A percentile compares a stretch with the other conserved stretches of the same genome.
phyloP scores from a whole-genome alignment of 1,139 yeast genomes.

The Magnusiomyces tetraspermus region DNA sequence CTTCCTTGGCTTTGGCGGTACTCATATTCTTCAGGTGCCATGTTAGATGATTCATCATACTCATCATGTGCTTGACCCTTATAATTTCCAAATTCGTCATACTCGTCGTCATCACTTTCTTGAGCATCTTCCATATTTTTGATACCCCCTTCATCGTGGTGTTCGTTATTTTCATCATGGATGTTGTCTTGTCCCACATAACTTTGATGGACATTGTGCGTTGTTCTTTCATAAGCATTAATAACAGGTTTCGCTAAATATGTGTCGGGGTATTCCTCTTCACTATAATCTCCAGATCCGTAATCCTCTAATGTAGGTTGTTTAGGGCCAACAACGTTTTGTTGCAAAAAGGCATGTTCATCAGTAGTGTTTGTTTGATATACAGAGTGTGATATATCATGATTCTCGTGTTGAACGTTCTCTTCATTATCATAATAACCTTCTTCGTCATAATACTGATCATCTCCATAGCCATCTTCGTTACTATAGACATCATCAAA shows the following conservation, averaged over 20 bases:
- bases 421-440: background rate
- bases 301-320: background rate
- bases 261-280: background rate
- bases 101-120: constrained; percentile 6
- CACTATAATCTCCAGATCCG: background rate
- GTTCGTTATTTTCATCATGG: background rate
- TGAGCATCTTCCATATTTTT: constrained; percentile 4
- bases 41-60: background rate
- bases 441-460: background rate
- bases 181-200: constrained; percentile 10
- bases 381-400: background rate
- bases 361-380: background rate
- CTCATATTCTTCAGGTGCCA: constrained; percentile 11
- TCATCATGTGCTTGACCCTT: background rate
- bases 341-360: too few species aligned
- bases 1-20: background rate
- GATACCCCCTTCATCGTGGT: background rate
- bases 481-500: background rate
- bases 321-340: background rate
- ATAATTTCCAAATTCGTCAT: constrained; percentile 7
- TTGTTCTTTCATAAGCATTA: constrained; percentile 6
- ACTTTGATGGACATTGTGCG: background rate
- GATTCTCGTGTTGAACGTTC: background rate
- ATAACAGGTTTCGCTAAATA: too few species aligned
- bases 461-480: constrained; percentile 1